These are phyloP conservation scores for Saccharata proteae DNA, from an alignment of 2,329 filamentous ascomycete genomes.

Conservation along the genomic window DNA sequence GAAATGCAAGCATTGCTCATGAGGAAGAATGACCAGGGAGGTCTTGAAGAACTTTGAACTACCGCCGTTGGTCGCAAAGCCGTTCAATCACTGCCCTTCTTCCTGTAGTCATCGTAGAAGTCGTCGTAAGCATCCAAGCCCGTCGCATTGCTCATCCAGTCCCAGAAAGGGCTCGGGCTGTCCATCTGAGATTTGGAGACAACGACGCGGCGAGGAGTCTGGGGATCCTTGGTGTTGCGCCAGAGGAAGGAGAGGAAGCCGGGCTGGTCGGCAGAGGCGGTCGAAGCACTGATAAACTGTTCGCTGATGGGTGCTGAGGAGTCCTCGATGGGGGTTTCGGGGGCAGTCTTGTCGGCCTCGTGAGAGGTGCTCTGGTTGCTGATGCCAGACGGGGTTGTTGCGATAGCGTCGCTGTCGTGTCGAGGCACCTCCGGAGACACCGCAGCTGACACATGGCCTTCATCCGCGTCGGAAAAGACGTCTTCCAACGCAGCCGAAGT, in stretches of 20 bases:
- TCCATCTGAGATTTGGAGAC: background rate
- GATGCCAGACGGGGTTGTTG: background rate
- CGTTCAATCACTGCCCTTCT: no score
- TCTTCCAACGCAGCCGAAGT: no score
- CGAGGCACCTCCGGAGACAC: background rate
- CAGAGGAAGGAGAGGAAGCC: constrained; percentile 3
- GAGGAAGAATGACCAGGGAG: no score
- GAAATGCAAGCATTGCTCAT: no score
- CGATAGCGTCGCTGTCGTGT: background rate
- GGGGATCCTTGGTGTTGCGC: background rate
- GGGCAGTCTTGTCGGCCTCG: background rate
- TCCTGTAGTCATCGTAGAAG: constrained; percentile 5
- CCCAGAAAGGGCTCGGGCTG: constrained; percentile 3
- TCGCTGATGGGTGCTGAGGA: background rate
- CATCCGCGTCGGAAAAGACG: no score
- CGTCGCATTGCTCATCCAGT: constrained; percentile 4
- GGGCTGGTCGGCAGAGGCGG: no score
- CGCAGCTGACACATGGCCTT: background rate
- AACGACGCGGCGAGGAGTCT: background rate
- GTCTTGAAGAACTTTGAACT: no score
- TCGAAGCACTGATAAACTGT: no score
- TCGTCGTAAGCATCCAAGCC: constrained; percentile 7
- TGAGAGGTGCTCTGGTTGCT: background rate
- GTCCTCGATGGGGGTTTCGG: background rate
- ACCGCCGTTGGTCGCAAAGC: no score